Evolutionary conservation across 371 early-diverging fungal species (phyloP), one percentile per base, ranked within the genome.

Genomic region (Syncephalastrum contaminatum): DNA sequence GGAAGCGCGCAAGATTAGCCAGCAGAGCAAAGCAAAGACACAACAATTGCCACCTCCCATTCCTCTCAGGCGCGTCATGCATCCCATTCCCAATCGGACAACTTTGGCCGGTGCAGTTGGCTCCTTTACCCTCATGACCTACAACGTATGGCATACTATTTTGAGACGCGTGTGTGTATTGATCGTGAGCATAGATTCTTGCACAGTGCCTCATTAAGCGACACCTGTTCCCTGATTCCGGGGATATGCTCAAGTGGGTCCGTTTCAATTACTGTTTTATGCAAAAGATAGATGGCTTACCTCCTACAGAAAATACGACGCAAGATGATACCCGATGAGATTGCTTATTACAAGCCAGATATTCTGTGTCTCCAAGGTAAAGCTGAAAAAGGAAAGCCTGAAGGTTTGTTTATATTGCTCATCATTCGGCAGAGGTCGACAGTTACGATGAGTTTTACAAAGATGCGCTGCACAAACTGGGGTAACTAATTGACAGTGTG

Each of bases 321-420:
- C 41, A 57, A 42, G 19, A 70, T 79, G 73, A 43, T 79, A 27
- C 16, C 76, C 4, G 72, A 80, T 44, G 85, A 84, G 48, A 70
- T 84, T 43, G 52, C 70, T 10, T 53, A 60, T 12, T 80, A 74
- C 58, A 54, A 65, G 2, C 73, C 85, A 1, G 82, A 84, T 53
- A 67, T 84, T 14, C 63, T 81, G 53, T 76, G 77, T 47, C 50
- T 84, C 4, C 85, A 84, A 69, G 83, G 81, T 71, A 64, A 55
- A 16, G 10, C 20, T 13, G 18, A 15, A 42, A 15, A 48, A 18
- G 30, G n/a, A 19, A 16, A 43, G 16, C 16, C 3, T 18, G 22
- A 20, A 21, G 30, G n/a, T 51, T 49, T 21, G 8, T 15, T 44
- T 25, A 19, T 18, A 8, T 14, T 45, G 18, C 30, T 13, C 21